Evolutionary conservation across 2,329 filamentous ascomycete genomes (phyloP).

Genomic region (Trichoderma sp.): DNA sequence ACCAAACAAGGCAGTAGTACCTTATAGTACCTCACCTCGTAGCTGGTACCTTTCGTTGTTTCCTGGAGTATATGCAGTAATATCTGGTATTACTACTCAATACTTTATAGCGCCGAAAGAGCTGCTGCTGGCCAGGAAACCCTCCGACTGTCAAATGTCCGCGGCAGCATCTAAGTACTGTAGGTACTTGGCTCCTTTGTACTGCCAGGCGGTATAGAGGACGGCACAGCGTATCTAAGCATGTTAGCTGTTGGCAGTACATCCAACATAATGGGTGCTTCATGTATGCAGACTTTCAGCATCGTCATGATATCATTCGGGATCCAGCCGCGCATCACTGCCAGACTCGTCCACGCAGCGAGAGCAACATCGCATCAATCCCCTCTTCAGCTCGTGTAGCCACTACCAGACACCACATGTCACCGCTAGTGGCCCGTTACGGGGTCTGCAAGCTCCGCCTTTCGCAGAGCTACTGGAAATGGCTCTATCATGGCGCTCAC

Average conservation of each 20-base stretch:
- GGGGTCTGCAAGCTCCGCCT: not conserved
- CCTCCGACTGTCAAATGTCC: no score
- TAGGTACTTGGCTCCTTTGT: no score
- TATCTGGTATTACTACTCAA: not conserved
- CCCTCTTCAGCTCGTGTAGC: not conserved
- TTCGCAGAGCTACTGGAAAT: not conserved
- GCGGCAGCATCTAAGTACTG: no score
- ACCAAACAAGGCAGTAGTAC: not conserved
- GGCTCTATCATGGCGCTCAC: not conserved
- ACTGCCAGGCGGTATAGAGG: no score
- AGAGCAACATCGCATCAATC: not conserved
- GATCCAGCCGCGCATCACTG: not conserved
- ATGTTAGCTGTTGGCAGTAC: no score
- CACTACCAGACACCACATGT: not conserved
- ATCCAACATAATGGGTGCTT: not conserved
- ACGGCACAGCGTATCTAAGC: no score
- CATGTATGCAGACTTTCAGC: no score
- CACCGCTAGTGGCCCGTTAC: conserved; percentile 7
- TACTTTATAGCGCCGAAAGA: no score
- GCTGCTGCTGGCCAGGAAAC: no score
- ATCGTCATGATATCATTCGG: conserved; percentile 1
- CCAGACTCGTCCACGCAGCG: not conserved
- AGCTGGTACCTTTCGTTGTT: not conserved
- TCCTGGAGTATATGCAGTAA: no score
- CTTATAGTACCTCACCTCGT: not conserved